These are phyloP conservation scores for Annulohypoxylon moriforme DNA, from an alignment of 495 filamentous ascomycete species.

Conservation along the genomic window DNA sequence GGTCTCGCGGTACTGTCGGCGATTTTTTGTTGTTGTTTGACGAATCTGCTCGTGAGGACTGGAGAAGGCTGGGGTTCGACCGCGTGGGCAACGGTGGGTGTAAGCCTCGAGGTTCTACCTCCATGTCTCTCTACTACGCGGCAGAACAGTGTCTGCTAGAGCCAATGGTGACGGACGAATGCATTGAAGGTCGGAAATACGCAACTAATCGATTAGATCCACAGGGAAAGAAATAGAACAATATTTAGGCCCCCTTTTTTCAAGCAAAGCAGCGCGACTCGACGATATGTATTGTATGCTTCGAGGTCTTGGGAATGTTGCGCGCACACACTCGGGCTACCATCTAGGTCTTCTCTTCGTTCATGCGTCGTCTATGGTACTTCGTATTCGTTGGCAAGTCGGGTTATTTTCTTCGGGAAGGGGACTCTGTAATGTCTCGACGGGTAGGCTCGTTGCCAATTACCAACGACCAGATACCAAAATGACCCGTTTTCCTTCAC, in stretches of 20 bases:
- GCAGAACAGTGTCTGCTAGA: slow-evolving; percentile 46
- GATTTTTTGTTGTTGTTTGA: slow-evolving; percentile 33
- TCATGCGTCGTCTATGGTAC: neutral
- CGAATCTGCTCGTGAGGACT: slow-evolving; percentile 27
- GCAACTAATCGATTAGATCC: slow-evolving; percentile 24
- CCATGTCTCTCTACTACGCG: slow-evolving; percentile 49
- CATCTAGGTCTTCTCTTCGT: slow-evolving; percentile 9
- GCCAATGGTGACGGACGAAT: slow-evolving; percentile 31
- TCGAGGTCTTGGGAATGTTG: slow-evolving; percentile 20
- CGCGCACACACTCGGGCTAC: slow-evolving; percentile 21
- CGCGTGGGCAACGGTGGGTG: slow-evolving; percentile 39
- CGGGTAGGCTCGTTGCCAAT: slow-evolving; percentile 17
- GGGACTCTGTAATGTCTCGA: slow-evolving; percentile 20
- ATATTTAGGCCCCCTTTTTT: slow-evolving; percentile 5
- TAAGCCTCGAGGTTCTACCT: slow-evolving; percentile 38
- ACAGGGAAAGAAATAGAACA: slow-evolving; percentile 5
- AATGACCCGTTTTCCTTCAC: slow-evolving; percentile 24
- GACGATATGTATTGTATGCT: neutral
- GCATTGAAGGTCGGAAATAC: slow-evolving; percentile 45
- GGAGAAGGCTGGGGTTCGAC: slow-evolving; percentile 42
- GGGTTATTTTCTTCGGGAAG: slow-evolving; percentile 25
- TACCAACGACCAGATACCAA: neutral
- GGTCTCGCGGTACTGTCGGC: slow-evolving; percentile 29
- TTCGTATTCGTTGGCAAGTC: slow-evolving; percentile 33
- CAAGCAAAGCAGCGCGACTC: neutral